Percentiles rank a stretch among this genome's conserved stretches.
Evolutionary conservation across 805 yeast species (phyloP).

Genomic region (Saccharomycopsis microspora): DNA sequence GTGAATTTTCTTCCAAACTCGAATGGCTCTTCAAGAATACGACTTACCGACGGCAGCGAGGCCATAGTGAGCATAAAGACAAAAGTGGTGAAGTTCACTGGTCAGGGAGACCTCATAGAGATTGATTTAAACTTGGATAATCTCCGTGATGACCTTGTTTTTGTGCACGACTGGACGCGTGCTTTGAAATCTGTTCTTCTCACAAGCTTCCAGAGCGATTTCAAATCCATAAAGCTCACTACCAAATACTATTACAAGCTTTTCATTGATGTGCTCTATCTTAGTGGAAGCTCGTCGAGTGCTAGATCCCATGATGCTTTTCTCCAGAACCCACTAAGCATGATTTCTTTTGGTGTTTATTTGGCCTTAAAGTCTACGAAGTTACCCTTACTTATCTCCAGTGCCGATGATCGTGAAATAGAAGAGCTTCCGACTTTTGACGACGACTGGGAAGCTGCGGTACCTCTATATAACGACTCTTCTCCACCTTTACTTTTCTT

Average conservation of each 20-base stretch:
- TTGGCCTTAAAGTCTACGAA: conserved; percentile 71
- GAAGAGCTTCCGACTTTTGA: conserved; percentile 79
- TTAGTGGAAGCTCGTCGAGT: conserved; percentile 49
- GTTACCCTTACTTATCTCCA: conserved; percentile 62
- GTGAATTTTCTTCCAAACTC: conserved; percentile 76
- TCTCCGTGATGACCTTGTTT: conserved; percentile 64
- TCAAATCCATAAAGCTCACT: conserved; percentile 48
- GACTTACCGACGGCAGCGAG: conserved; percentile 84
- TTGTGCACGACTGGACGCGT: conserved; percentile 52
- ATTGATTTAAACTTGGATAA: conserved; percentile 80
- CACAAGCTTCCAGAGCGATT: conserved; percentile 28
- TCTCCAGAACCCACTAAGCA: conserved; percentile 44
- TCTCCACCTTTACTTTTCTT: conserved; percentile 70
- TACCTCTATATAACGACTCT: conserved; percentile 29
- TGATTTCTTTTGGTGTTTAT: conserved; percentile 70
- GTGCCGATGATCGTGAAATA: conserved; percentile 40
- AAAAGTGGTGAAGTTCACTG: conserved; percentile 49
- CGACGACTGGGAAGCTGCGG: conserved; percentile 65
- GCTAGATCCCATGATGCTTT: conserved; percentile 10
- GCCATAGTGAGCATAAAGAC: conserved; percentile 87
- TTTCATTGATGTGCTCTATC: conserved; percentile 67
- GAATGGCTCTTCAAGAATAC: conserved; percentile 84
- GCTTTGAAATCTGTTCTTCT: conserved; percentile 42
- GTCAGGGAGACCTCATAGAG: conserved; percentile 38
- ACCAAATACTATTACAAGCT: conserved; percentile 66